Evolutionary conservation across 768 basidiomycete species (phyloP).

Genomic region (Russula sp.): DNA sequence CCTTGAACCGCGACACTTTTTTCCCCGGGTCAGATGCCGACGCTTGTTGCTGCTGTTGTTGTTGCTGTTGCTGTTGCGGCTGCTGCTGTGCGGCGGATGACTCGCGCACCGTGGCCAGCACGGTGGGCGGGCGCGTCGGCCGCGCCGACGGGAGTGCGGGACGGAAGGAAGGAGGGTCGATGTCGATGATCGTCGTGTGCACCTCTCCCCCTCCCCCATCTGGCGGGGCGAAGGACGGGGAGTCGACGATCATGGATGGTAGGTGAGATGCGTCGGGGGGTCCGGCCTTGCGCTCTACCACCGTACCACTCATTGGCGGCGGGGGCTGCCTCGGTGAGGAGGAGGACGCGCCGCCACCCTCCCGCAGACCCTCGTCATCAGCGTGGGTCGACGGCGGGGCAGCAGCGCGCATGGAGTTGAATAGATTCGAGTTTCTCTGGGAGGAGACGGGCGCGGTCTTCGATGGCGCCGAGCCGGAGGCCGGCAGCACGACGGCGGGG

Average conservation of each 20-base stretch:
- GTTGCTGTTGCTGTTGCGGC: not conserved
- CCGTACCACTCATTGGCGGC: slow-evolving; percentile 9
- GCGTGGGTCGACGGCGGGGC: slow-evolving; percentile 4
- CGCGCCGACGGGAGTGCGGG: slow-evolving; percentile 8
- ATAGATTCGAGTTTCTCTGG: slow-evolving; percentile 18
- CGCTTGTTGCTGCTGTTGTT: not conserved
- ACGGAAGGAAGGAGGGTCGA: slow-evolving; percentile 25
- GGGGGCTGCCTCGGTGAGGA: slow-evolving; percentile 23
- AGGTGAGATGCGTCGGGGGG: not conserved
- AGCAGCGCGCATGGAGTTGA: slow-evolving; percentile 22
- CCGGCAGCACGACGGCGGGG: not conserved
- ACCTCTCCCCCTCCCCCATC: not conserved
- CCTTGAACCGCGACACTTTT: slow-evolving; percentile 25
- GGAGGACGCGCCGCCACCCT: slow-evolving; percentile 12
- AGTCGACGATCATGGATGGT: slow-evolving; percentile 15
- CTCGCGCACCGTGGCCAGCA: slow-evolving; percentile 22
- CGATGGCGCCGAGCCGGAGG: not conserved
- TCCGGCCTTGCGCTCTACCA: slow-evolving; percentile 1
- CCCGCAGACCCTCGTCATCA: not conserved
- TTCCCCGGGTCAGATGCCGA: slow-evolving; percentile 10
- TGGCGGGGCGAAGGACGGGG: slow-evolving; percentile 19
- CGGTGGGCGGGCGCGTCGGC: slow-evolving; percentile 18
- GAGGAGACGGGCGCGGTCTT: not conserved
- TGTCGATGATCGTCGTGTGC: not conserved
- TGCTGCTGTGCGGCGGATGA: not conserved